Conservation (phyloP, 2,329 filamentous ascomycete species). For the Microascus cirrosus region DNA sequence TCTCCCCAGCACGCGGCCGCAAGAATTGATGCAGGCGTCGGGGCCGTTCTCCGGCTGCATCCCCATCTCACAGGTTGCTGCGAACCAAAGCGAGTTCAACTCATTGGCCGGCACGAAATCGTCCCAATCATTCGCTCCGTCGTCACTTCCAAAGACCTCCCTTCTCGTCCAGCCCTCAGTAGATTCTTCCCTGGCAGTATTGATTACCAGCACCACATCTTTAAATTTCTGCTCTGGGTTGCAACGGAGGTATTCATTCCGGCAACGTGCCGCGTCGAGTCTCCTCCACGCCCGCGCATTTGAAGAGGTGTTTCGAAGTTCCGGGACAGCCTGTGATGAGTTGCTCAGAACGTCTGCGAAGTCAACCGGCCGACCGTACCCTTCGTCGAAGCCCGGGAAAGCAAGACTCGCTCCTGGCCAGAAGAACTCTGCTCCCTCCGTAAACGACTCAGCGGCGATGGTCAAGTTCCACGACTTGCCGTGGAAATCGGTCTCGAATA, state of each 20-base stretch:
- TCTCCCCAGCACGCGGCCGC: neutral
- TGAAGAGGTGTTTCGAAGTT: neutral
- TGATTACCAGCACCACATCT: neutral
- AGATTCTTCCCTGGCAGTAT: neutral
- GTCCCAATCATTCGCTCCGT: neutral
- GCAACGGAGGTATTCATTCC: neutral
- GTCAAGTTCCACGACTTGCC: constrained; percentile 6
- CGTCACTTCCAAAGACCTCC: constrained; percentile 3
- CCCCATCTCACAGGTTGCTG: neutral
- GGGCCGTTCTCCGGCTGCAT: neutral
- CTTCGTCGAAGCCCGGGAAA: neutral
- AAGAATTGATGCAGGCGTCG: neutral
- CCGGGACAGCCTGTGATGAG: neutral
- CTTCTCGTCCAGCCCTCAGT: neutral
- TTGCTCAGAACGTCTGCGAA: neutral
- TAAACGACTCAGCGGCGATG: constrained; percentile 5
- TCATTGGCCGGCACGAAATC: neutral
- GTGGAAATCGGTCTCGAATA: constrained; percentile 6
- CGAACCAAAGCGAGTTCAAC: constrained; percentile 4
- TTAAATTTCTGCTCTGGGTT: neutral
- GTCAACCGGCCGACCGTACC: neutral
- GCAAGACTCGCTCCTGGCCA: neutral
- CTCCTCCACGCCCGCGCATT: neutral
- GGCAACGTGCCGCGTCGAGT: neutral
- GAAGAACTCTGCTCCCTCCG: constrained; percentile 5